Conservation (phyloP, 2,329 filamentous ascomycete species). For the Diaporthe longicolla region DNA sequence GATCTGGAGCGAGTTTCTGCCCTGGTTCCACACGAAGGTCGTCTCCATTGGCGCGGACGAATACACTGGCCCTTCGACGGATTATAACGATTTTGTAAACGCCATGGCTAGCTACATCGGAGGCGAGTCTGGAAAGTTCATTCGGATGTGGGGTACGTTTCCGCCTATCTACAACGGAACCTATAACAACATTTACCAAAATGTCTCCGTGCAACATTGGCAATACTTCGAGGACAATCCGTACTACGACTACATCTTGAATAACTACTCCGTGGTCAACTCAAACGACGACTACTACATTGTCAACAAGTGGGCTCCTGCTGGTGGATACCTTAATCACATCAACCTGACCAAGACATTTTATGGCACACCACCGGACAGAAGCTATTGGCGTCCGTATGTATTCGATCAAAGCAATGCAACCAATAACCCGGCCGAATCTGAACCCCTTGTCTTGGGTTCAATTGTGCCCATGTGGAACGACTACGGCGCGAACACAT, state of each 20-base stretch:
- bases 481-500: constrained; percentile 66
- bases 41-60: constrained; percentile 71
- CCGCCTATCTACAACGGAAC: constrained; percentile 53
- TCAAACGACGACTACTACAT: constrained; percentile 68
- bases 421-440: constrained; percentile 60
- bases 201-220: constrained; percentile 70
- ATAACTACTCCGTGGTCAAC: constrained; percentile 66
- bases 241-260: constrained; percentile 56
- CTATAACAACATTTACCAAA: constrained; percentile 56
- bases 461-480: constrained; percentile 68
- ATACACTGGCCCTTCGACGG: constrained; percentile 61
- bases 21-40: constrained; percentile 69
- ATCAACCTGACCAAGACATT: constrained; percentile 64
- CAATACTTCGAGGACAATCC: constrained; percentile 68
- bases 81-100: constrained; percentile 68
- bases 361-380: constrained; percentile 56
- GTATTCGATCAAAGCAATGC: constrained; percentile 65
- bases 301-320: constrained; percentile 65
- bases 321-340: constrained; percentile 52
- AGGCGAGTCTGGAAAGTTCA: constrained; percentile 55
- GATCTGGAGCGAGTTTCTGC: constrained; percentile 67
- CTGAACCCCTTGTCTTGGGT: constrained; percentile 60
- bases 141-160: constrained; percentile 71
- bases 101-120: constrained; percentile 63
- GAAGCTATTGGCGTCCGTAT: constrained; percentile 61